phyloP scores from a whole-genome alignment of 2,329 filamentous ascomycete genomes.

The Ophiocordyceps sinensis region DNA sequence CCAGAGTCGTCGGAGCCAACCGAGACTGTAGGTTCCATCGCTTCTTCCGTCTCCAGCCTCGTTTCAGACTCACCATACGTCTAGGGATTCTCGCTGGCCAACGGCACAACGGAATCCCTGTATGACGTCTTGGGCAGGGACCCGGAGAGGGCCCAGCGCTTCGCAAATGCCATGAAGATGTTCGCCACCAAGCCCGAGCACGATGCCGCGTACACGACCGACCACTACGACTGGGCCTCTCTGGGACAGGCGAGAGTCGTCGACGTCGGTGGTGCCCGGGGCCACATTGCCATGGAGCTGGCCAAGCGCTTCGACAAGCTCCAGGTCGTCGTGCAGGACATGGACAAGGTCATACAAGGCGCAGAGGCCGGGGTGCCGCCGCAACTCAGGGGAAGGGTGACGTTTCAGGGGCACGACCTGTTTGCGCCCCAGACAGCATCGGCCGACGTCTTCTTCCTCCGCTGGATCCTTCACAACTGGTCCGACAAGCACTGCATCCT shows the following conservation, averaged over 20 bases:
- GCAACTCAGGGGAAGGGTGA: slow-evolving; percentile 17
- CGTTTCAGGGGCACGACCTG: slow-evolving; percentile 22
- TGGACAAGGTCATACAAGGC: slow-evolving; percentile 19
- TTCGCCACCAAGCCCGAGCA: slow-evolving; percentile 11
- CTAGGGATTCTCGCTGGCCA: slow-evolving; percentile 6
- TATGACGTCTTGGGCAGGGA: slow-evolving; percentile 16
- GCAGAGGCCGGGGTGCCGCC: slow-evolving; percentile 20
- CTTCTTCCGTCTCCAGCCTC: too few relatives aligned
- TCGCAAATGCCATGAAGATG: slow-evolving; percentile 17
- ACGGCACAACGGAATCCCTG: slow-evolving; percentile 4
- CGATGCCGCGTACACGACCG: slow-evolving; percentile 8
- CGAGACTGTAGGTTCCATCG: slow-evolving; percentile 11
- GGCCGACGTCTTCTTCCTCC: slow-evolving; percentile 37
- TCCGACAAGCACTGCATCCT: slow-evolving; percentile 25
- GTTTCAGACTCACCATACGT: slow-evolving; percentile 4
- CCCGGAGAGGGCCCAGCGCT: slow-evolving; percentile 10
- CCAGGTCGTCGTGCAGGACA: slow-evolving; percentile 29
- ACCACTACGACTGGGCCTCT: slow-evolving; percentile 9
- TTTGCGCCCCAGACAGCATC: slow-evolving; percentile 21
- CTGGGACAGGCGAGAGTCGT: slow-evolving; percentile 11
- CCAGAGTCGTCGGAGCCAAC: slow-evolving; percentile 18
- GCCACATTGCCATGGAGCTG: slow-evolving; percentile 24
- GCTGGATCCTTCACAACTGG: slow-evolving; percentile 42
- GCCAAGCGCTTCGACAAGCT: slow-evolving; percentile 26
- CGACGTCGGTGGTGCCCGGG: slow-evolving; percentile 26